These are phyloP conservation scores for Arxiozyma heterogenica DNA, from an alignment of 1,139 yeast genomes.

Conservation along the genomic window DNA sequence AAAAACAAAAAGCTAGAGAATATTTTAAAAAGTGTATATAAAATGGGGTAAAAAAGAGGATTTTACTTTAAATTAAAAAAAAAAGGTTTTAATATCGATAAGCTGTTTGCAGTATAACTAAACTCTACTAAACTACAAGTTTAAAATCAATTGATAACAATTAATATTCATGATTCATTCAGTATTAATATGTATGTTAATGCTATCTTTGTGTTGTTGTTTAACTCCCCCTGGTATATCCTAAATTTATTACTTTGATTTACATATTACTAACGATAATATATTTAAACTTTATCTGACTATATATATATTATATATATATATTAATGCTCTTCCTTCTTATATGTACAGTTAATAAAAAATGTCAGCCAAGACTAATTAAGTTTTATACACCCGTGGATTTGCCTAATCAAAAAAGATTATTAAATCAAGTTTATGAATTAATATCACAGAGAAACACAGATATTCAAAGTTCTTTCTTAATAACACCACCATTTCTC, in stretches of 20 bases:
- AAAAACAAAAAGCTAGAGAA: neutral
- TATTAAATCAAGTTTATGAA: constrained; percentile 29
- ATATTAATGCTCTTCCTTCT: neutral
- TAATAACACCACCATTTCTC: constrained; percentile 38
- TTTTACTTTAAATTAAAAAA: no score
- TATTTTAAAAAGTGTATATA: neutral
- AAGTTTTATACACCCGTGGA: constrained; percentile 85
- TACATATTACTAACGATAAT: neutral
- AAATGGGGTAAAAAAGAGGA: neutral
- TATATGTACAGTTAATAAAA: constrained; percentile 55
- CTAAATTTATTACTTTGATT: neutral
- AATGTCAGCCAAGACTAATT: constrained; percentile 84
- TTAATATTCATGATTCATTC: constrained; percentile 64
- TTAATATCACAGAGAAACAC: constrained; percentile 25
- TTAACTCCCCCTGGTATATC: neutral
- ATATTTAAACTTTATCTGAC: neutral
- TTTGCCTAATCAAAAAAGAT: constrained; percentile 26
- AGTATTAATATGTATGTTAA: constrained; percentile 63
- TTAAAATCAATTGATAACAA: neutral
- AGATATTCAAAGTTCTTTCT: constrained; percentile 27
- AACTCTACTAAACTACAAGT: neutral
- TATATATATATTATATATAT: no score
- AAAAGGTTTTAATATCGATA: no score
- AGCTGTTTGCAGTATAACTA: neutral
- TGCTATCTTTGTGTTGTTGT: constrained; percentile 13